Conservation (phyloP, 2,329 filamentous ascomycete species). For the Cordyceps cicadae region DNA sequence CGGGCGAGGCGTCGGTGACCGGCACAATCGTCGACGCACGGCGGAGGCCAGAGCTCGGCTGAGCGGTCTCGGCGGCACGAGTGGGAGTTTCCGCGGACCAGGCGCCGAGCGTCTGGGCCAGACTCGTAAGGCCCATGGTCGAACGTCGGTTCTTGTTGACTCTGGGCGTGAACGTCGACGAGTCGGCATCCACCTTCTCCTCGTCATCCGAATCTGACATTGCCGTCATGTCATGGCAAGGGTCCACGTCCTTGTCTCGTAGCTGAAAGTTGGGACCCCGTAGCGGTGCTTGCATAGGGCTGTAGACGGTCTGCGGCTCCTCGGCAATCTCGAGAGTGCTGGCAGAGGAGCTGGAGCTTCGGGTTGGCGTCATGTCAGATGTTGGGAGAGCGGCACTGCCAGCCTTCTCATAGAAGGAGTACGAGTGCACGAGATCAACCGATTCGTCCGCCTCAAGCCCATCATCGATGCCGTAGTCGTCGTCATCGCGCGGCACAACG, state of each 20-base stretch:
- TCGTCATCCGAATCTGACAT: constrained; percentile 52
- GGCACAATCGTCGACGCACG: constrained; percentile 12
- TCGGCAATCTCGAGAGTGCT: background rate
- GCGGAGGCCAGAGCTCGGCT: background rate
- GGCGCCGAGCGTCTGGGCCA: constrained; percentile 51
- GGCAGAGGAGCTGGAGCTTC: background rate
- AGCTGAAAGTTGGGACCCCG: constrained; percentile 28
- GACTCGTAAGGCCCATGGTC: constrained; percentile 50
- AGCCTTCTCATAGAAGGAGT: constrained; percentile 2
- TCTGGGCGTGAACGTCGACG: constrained; percentile 35
- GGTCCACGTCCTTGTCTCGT: constrained; percentile 38
- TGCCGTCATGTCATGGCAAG: constrained; percentile 28
- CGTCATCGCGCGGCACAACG: constrained; percentile 34
- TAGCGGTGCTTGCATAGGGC: constrained; percentile 15
- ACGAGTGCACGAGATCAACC: constrained; percentile 8
- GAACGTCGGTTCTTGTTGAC: constrained; percentile 24
- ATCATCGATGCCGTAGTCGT: constrained; percentile 27
- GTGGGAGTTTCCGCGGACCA: constrained; percentile 56
- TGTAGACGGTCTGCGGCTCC: background rate
- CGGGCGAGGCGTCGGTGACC: constrained; percentile 27
- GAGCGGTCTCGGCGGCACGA: constrained; percentile 20
- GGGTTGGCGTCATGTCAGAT: background rate
- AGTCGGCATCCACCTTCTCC: constrained; percentile 21
- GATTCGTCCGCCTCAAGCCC: constrained; percentile 22
- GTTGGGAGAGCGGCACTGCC: background rate